Evolutionary conservation across 1,139 yeast species (phyloP).

Genomic region (Sugiyamaella japonica): DNA sequence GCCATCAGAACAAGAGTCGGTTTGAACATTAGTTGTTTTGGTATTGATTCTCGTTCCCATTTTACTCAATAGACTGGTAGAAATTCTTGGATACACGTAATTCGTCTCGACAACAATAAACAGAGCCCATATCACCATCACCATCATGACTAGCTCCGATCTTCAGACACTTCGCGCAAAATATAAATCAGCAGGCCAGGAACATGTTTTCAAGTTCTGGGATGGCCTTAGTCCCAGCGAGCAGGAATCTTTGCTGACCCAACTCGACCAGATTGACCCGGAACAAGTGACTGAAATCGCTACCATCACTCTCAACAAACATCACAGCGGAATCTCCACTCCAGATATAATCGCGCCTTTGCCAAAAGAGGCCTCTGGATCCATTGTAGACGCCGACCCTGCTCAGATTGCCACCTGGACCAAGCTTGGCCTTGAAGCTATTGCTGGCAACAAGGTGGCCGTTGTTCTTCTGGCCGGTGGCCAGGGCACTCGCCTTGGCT

Average conservation of each 20-base stretch:
- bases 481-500: slow-evolving; percentile 94
- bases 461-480: slow-evolving; percentile 96
- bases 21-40: background rate
- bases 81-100: background rate
- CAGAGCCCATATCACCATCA: background rate
- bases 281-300: slow-evolving; percentile 37
- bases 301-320: slow-evolving; percentile 16
- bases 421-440: slow-evolving; percentile 63
- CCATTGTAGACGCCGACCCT: slow-evolving; percentile 35
- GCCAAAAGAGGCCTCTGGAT: slow-evolving; percentile 41
- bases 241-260: slow-evolving; percentile 34
- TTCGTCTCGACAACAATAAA: background rate
- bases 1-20: background rate
- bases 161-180: slow-evolving; percentile 28
- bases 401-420: slow-evolving; percentile 48
- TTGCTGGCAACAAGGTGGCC: slow-evolving; percentile 73
- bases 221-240: slow-evolving; percentile 37
- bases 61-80: background rate
- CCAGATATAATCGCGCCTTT: slow-evolving; percentile 33
- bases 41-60: background rate
- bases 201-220: slow-evolving; percentile 45
- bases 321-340: slow-evolving; percentile 9
- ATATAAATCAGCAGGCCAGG: slow-evolving; percentile 44
- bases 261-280: slow-evolving; percentile 42
- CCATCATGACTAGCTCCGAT: slow-evolving; percentile 33